Evolutionary conservation across 2,329 filamentous ascomycete species (phyloP).

Genomic region (Pseudogymnoascus destructans): DNA sequence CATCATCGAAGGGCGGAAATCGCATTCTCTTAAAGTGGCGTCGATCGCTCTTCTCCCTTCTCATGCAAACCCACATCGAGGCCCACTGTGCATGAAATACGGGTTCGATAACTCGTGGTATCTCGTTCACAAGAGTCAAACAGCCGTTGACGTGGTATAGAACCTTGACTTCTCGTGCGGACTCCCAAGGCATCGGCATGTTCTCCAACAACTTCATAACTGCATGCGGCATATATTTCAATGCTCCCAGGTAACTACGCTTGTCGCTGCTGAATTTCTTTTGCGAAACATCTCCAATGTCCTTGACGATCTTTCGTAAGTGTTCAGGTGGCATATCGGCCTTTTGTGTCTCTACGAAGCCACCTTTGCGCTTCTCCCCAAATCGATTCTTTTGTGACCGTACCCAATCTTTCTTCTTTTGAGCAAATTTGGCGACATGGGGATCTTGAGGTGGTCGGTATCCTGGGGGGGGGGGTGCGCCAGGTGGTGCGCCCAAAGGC

Average conservation of each 20-base stretch:
- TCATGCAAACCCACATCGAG: slow-evolving; percentile 98
- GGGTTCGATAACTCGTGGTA: slow-evolving; percentile 89
- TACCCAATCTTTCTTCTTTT: slow-evolving; percentile 99
- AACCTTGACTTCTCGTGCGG: slow-evolving; percentile 88
- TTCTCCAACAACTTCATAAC: slow-evolving; percentile 96
- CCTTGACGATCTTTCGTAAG: slow-evolving; percentile 92
- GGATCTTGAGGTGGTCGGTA: slow-evolving; percentile 71
- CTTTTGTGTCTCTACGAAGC: slow-evolving; percentile 96
- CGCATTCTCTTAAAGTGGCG: slow-evolving; percentile 97
- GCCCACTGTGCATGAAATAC: slow-evolving; percentile 98
- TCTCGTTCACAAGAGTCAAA: slow-evolving; percentile 91
- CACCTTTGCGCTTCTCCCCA: slow-evolving; percentile 90
- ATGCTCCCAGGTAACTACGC: slow-evolving; percentile 86
- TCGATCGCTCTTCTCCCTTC: slow-evolving; percentile 91
- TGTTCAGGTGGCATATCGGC: slow-evolving; percentile 98
- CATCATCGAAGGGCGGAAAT: slow-evolving; percentile 96
- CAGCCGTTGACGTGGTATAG: slow-evolving; percentile 98
- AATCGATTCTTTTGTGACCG: slow-evolving; percentile 83
- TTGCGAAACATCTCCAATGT: slow-evolving; percentile 97
- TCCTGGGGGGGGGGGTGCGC: slow-evolving; percentile 66
- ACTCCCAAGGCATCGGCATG: slow-evolving; percentile 99
- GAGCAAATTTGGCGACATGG: slow-evolving; percentile 83
- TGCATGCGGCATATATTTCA: slow-evolving; percentile 99
- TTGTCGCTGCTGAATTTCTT: slow-evolving; percentile 99
- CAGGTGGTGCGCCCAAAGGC: slow-evolving; percentile 32